A percentile compares a stretch with the other conserved stretches of the same genome.
These are phyloP conservation scores for Hirsutella rhossiliensis DNA, from an alignment of 2,329 filamentous ascomycete species.

Conservation along the genomic window DNA sequence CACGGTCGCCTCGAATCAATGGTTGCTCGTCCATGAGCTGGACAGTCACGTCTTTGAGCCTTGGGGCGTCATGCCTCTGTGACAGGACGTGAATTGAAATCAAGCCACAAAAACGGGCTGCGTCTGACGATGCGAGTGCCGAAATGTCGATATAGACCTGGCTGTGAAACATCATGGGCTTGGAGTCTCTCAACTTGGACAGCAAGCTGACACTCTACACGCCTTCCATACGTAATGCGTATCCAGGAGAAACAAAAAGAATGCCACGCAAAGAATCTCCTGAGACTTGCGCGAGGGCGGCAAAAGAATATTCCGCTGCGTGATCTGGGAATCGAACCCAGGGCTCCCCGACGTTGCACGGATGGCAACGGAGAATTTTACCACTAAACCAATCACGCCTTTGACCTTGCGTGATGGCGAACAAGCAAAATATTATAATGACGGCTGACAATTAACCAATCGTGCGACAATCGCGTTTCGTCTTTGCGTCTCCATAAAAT, in stretches of 20 bases:
- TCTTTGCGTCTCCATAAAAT: no score
- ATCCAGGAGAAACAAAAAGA: background rate
- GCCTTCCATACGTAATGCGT: background rate
- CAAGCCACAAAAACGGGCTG: background rate
- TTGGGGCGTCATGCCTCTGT: no score
- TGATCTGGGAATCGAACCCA: constrained; percentile 21
- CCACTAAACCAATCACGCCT: constrained; percentile 15
- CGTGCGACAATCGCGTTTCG: no score
- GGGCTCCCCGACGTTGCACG: constrained; percentile 19
- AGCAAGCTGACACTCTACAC: background rate
- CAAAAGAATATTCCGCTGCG: constrained; percentile 6
- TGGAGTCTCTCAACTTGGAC: no score
- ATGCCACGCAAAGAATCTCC: background rate
- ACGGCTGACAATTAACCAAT: no score
- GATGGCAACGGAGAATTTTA: constrained; percentile 18
- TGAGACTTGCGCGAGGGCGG: background rate
- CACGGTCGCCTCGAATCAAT: background rate
- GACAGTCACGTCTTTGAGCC: background rate
- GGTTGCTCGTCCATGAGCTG: no score
- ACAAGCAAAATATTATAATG: no score
- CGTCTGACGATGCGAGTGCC: no score
- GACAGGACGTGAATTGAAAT: no score
- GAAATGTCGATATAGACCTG: no score
- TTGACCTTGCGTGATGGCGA: background rate
- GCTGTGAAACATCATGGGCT: no score